Evolutionary conservation across 768 basidiomycete species (phyloP).

Genomic region (Porpolomopsis calyptriformis): DNA sequence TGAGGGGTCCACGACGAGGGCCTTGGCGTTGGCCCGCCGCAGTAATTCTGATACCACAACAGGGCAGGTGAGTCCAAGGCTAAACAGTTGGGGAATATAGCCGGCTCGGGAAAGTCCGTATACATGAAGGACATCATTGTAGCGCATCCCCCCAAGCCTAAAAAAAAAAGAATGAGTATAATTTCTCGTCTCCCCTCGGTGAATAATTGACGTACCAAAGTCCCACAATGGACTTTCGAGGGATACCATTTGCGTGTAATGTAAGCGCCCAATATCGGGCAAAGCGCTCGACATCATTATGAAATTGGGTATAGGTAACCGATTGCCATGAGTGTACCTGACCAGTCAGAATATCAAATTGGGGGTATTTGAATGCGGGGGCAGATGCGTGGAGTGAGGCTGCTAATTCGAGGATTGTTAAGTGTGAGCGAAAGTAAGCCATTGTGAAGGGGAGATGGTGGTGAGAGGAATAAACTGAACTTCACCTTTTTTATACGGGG

Average conservation of each 20-base stretch:
- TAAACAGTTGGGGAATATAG: conserved; percentile 70
- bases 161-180: conserved; percentile 11
- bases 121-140: conserved; percentile 60
- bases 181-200: not conserved
- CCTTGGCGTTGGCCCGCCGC: conserved; percentile 47
- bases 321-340: conserved; percentile 43
- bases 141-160: conserved; percentile 68
- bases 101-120: conserved; percentile 69
- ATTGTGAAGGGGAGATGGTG: too few species aligned
- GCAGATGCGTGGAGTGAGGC: conserved; percentile 38
- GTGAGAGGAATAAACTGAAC: too few species aligned
- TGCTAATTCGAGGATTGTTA: conserved; percentile 50
- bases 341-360: conserved; percentile 31
- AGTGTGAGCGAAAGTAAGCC: conserved; percentile 46
- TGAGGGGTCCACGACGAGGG: conserved; percentile 53
- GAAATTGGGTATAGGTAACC: conserved; percentile 57
- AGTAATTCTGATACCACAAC: conserved; percentile 62
- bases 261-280: conserved; percentile 52
- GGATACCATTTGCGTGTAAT: conserved; percentile 38
- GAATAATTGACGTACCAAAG: conserved; percentile 45
- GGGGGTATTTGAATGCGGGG: conserved; percentile 53
- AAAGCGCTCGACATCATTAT: conserved; percentile 49
- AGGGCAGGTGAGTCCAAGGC: conserved; percentile 65
- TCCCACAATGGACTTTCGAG: conserved; percentile 52
- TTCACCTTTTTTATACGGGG: too few species aligned